Percentiles rank a stretch among this genome's conserved stretches.
Evolutionary conservation across 306 rosid genomes (phyloP).

Genomic region (Lathyrus tuberosus): DNA sequence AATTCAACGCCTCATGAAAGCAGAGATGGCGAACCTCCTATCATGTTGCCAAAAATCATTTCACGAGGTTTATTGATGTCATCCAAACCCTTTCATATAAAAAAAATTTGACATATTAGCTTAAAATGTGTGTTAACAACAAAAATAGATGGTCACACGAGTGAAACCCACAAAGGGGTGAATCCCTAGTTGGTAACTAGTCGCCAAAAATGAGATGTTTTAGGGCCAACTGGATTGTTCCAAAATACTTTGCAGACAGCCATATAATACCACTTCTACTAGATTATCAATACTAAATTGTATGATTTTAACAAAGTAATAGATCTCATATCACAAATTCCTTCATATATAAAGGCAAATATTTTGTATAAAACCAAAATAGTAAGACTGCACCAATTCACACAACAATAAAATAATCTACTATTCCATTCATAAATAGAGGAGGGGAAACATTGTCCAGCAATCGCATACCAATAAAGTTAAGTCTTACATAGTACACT

Average conservation of each 20-base stretch:
- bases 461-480: not conserved
- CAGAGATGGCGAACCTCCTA: constrained; percentile 60
- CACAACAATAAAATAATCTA: constrained; percentile 3
- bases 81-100: constrained; percentile 66
- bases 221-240: constrained; percentile 92
- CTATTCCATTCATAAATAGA: not conserved
- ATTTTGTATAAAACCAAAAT: constrained; percentile 14
- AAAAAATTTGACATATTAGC: constrained; percentile 4
- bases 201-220: constrained; percentile 94
- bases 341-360: not conserved
- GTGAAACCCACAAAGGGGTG: constrained; percentile 67
- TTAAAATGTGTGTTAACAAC: not conserved
- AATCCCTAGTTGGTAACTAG: constrained; percentile 96
- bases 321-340: not conserved
- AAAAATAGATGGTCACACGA: constrained; percentile 3
- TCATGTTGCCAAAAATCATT: constrained; percentile 89
- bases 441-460: too few species aligned
- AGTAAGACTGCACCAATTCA: not conserved
- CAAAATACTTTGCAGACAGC: constrained; percentile 78
- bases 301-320: constrained; percentile 7
- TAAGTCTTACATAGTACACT: constrained; percentile 2
- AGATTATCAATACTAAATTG: constrained; percentile 31
- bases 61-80: constrained; percentile 91
- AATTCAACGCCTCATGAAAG: not conserved
- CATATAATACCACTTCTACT: constrained; percentile 43